phyloP scores from a whole-genome alignment of 2,329 filamentous ascomycete genomes.

The Chrysoporthe puriensis region DNA sequence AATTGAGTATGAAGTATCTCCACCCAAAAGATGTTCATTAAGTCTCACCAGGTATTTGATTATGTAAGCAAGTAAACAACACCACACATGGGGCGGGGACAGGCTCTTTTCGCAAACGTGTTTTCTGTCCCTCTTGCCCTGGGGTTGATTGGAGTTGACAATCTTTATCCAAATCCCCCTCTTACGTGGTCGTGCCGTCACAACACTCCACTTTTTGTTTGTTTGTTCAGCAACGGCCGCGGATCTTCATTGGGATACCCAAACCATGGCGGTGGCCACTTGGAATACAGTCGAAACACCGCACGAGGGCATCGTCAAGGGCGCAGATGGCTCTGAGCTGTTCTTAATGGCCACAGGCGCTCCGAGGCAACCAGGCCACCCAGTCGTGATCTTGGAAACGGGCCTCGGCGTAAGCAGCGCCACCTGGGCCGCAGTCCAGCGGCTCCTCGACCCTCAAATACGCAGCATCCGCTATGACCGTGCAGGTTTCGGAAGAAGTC shows the following conservation, averaged over 20 bases:
- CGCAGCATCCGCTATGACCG: conserved; percentile 25
- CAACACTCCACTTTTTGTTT: background rate
- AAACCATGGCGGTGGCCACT: background rate
- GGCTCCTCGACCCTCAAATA: conserved; percentile 18
- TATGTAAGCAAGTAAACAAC: background rate
- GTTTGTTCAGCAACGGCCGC: background rate
- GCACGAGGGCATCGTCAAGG: background rate
- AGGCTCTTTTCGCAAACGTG: no score
- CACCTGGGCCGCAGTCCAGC: conserved; percentile 14
- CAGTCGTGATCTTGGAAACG: conserved; percentile 20
- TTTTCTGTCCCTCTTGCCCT: no score
- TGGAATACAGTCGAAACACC: background rate
- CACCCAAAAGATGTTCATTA: no score
- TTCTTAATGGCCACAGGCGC: background rate
- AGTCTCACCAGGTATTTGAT: background rate
- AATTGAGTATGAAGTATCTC: background rate
- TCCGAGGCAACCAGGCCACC: conserved; percentile 7
- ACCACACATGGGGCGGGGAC: background rate
- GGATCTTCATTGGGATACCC: no score
- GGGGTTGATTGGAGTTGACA: no score
- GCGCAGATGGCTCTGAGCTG: background rate
- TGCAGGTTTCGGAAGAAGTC: conserved; percentile 21
- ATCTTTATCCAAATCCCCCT: background rate
- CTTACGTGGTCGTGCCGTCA: background rate
- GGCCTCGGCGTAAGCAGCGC: conserved; percentile 21